Evolutionary conservation across 352 stramenopile species (phyloP), one percentile per base, ranked within the genome.

Genomic region (Aphanomyces euteiches): DNA sequence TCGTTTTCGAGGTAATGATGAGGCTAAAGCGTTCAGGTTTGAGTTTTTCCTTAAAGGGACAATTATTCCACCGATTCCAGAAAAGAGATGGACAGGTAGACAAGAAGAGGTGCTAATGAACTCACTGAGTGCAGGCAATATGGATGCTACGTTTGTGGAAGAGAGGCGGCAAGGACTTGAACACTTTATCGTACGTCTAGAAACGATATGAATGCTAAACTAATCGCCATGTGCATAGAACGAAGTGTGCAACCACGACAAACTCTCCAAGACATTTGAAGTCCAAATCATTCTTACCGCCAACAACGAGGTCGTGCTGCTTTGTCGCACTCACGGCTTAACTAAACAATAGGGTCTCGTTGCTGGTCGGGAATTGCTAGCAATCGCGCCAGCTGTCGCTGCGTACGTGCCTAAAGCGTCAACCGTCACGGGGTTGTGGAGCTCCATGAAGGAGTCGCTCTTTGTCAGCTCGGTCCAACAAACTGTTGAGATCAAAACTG

Each of bases 91-190:
- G 87, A 90, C 85, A 38, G 43, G 39, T 64, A 7, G 36, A 63
- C 15, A 28, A 28, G 28, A 28, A 28, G 28, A 28, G 28, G 2
- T 28, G 28, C 28, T 28, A 28, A 28, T 0, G 28, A 28, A 28
- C 28, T 28, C 28, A 28, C 28, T 28, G 28, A 28, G 57, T 34
- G 36, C 73, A 38, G 88, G 88, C 34, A 96, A 95, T 67, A 90
- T 96, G 85, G 86, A 95, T 67, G 85, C 85, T 13, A 93, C 85
- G 4, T 96, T 96, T 73, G 85, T 96, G 37, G 86, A 96, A 79
- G 88, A 95, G 69, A 80, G 89, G 47, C 84, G 87, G 17, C 86
- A 94, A 78, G 87, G 85, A 0, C 75, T 96, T 10, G 87, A 96
- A 53, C 84, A 95, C 66, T 96, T 94, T 59, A 92, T 96, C 67